These are phyloP conservation scores for Albatrellus ellisii DNA, from an alignment of 768 basidiomycete genomes.

Conservation along the genomic window DNA sequence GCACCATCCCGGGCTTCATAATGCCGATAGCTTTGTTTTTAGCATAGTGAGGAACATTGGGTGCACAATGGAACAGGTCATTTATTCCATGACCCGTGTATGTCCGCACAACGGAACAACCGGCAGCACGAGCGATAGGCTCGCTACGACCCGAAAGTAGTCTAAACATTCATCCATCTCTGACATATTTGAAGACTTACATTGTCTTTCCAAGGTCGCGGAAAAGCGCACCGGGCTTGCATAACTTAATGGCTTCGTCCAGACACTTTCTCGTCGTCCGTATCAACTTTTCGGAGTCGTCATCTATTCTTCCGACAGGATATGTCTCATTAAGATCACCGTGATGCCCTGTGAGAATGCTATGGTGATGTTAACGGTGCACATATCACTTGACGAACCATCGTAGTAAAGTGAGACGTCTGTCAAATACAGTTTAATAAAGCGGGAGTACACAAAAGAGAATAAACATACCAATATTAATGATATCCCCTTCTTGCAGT, in stretches of 20 bases:
- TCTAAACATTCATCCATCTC: background rate
- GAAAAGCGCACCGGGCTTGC: conserved; percentile 88
- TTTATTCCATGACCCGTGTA: conserved; percentile 92
- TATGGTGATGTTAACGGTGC: too few relatives aligned
- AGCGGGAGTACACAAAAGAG: conserved; percentile 2
- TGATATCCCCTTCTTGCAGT: conserved; percentile 84
- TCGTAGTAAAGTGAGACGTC: conserved; percentile 75
- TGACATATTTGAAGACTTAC: conserved; percentile 30
- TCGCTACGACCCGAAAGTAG: conserved; percentile 35
- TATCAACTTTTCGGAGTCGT: conserved; percentile 74
- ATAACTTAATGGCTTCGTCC: conserved; percentile 82
- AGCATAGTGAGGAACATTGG: conserved; percentile 90
- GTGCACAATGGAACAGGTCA: conserved; percentile 69
- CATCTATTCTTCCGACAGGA: conserved; percentile 77
- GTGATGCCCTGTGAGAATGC: conserved; percentile 57
- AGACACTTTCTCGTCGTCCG: conserved; percentile 69
- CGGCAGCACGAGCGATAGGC: conserved; percentile 67
- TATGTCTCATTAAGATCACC: conserved; percentile 90
- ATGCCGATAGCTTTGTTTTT: conserved; percentile 88
- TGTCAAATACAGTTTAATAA: conserved; percentile 20
- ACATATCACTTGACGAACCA: conserved; percentile 35
- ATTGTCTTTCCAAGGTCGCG: conserved; percentile 81
- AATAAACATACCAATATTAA: conserved; percentile 67
- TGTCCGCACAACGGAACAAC: conserved; percentile 82
- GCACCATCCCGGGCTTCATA: conserved; percentile 90